Evolutionary conservation across 2,329 filamentous ascomycete species (phyloP).

Genomic region (Talaromyces sp.): DNA sequence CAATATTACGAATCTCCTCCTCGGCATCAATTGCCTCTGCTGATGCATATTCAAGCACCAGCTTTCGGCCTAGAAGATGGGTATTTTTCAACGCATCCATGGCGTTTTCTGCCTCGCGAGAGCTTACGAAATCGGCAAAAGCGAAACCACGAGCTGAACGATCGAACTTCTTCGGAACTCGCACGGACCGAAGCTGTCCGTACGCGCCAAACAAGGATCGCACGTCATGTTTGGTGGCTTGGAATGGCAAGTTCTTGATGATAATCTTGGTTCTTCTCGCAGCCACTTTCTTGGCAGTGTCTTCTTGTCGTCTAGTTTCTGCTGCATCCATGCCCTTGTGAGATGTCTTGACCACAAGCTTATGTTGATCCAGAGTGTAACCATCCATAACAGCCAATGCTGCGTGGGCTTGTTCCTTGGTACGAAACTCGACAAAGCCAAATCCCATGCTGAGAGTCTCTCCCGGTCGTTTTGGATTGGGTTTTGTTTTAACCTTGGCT

Average conservation of each 20-base stretch:
- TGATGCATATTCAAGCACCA: constrained; percentile 89
- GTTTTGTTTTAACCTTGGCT: constrained; percentile 87
- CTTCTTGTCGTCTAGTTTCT: constrained; percentile 78
- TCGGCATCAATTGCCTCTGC: constrained; percentile 87
- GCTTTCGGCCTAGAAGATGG: constrained; percentile 81
- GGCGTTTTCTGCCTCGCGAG: constrained; percentile 84
- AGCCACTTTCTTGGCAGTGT: constrained; percentile 75
- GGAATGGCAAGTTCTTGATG: constrained; percentile 97
- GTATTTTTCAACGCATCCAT: constrained; percentile 89
- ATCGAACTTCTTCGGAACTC: constrained; percentile 93
- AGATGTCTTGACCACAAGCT: constrained; percentile 78
- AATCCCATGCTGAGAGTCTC: constrained; percentile 95
- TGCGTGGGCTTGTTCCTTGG: constrained; percentile 71
- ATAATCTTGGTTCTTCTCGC: constrained; percentile 84
- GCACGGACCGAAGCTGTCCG: constrained; percentile 86
- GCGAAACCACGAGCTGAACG: constrained; percentile 85
- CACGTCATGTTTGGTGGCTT: constrained; percentile 89
- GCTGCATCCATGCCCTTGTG: constrained; percentile 85
- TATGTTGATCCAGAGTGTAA: constrained; percentile 80
- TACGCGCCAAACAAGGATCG: constrained; percentile 81
- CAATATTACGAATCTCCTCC: constrained; percentile 94
- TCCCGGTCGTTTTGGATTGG: constrained; percentile 83
- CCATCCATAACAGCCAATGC: constrained; percentile 86
- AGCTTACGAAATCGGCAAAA: constrained; percentile 92
- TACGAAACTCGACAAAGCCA: constrained; percentile 86